These are phyloP conservation scores for Protea cynaroides DNA, from an alignment of 164 flowering plant species.

Conservation along the genomic window DNA sequence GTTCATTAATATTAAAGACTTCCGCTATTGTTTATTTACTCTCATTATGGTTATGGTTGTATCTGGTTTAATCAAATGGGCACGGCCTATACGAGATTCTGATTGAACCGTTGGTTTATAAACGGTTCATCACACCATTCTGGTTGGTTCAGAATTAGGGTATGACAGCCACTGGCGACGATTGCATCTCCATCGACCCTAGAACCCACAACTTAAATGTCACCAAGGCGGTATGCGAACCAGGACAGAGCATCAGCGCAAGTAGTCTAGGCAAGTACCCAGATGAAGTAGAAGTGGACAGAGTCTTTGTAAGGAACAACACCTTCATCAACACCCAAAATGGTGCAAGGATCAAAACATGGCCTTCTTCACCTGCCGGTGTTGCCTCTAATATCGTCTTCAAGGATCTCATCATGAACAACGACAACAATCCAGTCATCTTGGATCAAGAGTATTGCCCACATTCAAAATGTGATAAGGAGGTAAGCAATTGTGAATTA, in stretches of 20 bases:
- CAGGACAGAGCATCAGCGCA: slow-evolving; percentile 49
- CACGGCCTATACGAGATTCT: too few species aligned
- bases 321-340: slow-evolving; percentile 27
- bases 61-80: too few species aligned
- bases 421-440: slow-evolving; percentile 35
- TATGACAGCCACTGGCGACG: too few species aligned
- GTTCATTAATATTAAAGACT: too few species aligned
- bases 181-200: too few species aligned
- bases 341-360: slow-evolving; percentile 54
- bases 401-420: slow-evolving; percentile 31
- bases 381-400: slow-evolving; percentile 27
- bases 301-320: slow-evolving; percentile 31
- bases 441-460: slow-evolving; percentile 58
- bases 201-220: too few species aligned
- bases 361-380: slow-evolving; percentile 24
- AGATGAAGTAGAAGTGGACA: slow-evolving; percentile 26
- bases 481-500: slow-evolving; percentile 23
- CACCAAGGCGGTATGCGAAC: too few species aligned
- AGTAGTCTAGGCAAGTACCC: slow-evolving; percentile 50
- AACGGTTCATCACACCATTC: too few species aligned
- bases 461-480: slow-evolving; percentile 17
- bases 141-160: too few species aligned
- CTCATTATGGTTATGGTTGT: too few species aligned
- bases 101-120: too few species aligned
- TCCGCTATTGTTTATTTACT: too few species aligned